Percentiles rank a stretch among this genome's conserved stretches.
These are phyloP conservation scores for Uronychia setigera DNA, from an alignment of 73 alveolate genomes.

Conservation along the genomic window DNA sequence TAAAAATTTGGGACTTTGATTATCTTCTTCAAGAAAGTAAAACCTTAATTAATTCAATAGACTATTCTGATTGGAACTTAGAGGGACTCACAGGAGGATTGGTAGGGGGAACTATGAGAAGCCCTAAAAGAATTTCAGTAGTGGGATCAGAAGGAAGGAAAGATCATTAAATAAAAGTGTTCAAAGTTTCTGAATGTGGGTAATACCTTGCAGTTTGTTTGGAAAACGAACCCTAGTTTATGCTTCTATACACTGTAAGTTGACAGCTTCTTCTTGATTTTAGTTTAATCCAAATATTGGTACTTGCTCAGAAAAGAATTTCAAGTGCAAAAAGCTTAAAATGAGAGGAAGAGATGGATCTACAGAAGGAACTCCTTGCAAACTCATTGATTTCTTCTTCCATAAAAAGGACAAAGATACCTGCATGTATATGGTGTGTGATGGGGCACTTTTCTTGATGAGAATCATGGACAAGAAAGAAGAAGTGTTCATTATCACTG, in stretches of 20 bases:
- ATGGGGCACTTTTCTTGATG: background rate
- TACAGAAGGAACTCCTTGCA: background rate
- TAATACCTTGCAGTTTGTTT: constrained; percentile 6
- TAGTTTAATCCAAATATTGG: constrained; percentile 7
- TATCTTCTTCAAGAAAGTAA: constrained; percentile 34
- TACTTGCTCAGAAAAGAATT: background rate
- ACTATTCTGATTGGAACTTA: constrained; percentile 8
- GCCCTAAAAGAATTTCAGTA: constrained; percentile 20
- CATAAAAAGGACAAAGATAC: background rate
- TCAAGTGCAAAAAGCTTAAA: background rate
- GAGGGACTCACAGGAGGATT: constrained; percentile 52
- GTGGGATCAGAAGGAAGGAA: background rate
- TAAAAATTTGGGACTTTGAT: constrained; percentile 62
- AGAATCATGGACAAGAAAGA: constrained; percentile 1
- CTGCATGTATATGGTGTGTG: background rate
- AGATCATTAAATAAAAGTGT: background rate
- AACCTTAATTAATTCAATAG: background rate
- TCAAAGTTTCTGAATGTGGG: constrained; percentile 15
- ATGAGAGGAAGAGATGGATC: background rate
- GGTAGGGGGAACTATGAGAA: constrained; percentile 35
- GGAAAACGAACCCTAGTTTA: background rate
- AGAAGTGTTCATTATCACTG: background rate
- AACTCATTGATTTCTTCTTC: background rate
- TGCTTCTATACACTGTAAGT: background rate
- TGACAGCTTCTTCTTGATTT: background rate